Percentiles rank a stretch among this genome's conserved stretches.
Evolutionary conservation across 2,329 filamentous ascomycete genomes (phyloP).

Genomic region (Ceratocystis smalleyi): DNA sequence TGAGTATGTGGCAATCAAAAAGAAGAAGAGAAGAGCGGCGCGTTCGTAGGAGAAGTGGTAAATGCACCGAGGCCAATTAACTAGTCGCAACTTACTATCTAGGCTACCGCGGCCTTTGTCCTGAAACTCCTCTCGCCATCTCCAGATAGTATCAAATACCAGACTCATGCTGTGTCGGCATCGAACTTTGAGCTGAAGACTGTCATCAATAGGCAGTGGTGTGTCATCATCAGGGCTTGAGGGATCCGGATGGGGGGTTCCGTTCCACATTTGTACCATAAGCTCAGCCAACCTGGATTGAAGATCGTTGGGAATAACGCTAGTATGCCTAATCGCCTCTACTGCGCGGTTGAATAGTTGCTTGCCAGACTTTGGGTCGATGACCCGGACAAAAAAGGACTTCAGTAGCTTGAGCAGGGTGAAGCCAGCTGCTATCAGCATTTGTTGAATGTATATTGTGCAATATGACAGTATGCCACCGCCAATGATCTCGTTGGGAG

Average conservation of each 20-base stretch:
- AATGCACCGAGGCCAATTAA: background rate
- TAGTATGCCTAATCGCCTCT: conserved; percentile 53
- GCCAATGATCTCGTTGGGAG: conserved; percentile 30
- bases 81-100: conserved; percentile 42
- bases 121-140: conserved; percentile 69
- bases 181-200: conserved; percentile 63
- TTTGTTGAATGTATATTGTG: conserved; percentile 67
- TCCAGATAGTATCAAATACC: conserved; percentile 72
- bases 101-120: conserved; percentile 52
- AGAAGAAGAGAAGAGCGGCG: background rate
- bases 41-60: background rate
- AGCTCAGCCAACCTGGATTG: conserved; percentile 67
- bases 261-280: conserved; percentile 80
- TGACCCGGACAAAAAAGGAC: conserved; percentile 58
- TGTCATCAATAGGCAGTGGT: conserved; percentile 46
- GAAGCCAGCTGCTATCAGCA: conserved; percentile 69
- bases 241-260: conserved; percentile 34
- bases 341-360: conserved; percentile 58
- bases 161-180: conserved; percentile 75
- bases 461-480: conserved; percentile 48
- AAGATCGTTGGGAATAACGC: conserved; percentile 62
- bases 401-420: conserved; percentile 63
- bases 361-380: conserved; percentile 52
- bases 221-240: conserved; percentile 35
- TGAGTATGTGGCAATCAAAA: background rate